Evolutionary conservation across 257 asterid genomes (phyloP).

Genomic region (Solanum okadae): DNA sequence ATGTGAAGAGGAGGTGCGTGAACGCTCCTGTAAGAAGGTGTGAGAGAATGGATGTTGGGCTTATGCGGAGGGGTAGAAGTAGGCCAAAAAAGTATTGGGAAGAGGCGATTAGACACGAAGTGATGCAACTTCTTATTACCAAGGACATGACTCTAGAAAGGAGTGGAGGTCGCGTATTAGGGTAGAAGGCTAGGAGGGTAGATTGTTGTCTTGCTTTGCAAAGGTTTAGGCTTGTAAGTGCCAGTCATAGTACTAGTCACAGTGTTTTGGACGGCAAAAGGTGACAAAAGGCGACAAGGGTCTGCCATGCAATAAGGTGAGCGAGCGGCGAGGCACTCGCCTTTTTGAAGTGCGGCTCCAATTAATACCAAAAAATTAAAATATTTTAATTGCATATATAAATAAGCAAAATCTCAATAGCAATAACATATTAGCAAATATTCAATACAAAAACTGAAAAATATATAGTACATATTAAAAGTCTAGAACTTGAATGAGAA

Average conservation of each 20-base stretch:
- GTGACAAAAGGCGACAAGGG: neutral
- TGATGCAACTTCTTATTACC: neutral
- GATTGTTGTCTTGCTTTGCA: neutral
- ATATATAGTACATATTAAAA: neutral
- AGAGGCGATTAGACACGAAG: neutral
- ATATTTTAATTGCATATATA: neutral
- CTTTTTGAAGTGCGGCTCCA: neutral
- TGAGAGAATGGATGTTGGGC: neutral
- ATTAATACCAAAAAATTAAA: neutral
- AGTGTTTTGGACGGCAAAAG: neutral
- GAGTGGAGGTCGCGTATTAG: neutral
- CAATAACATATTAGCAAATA: neutral
- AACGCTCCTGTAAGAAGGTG: neutral
- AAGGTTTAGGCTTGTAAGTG: neutral
- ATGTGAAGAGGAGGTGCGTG: neutral
- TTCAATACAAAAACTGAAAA: neutral
- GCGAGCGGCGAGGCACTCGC: neutral
- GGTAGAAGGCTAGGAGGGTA: neutral
- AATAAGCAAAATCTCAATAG: neutral
- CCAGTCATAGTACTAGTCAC: neutral
- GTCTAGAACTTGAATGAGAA: neutral
- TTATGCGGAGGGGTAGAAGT: neutral
- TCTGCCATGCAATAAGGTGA: neutral
- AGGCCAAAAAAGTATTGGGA: neutral
- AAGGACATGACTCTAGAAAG: neutral